Evolutionary conservation across 2,329 filamentous ascomycete species (phyloP).

Genomic region (Chaetomium sp.): DNA sequence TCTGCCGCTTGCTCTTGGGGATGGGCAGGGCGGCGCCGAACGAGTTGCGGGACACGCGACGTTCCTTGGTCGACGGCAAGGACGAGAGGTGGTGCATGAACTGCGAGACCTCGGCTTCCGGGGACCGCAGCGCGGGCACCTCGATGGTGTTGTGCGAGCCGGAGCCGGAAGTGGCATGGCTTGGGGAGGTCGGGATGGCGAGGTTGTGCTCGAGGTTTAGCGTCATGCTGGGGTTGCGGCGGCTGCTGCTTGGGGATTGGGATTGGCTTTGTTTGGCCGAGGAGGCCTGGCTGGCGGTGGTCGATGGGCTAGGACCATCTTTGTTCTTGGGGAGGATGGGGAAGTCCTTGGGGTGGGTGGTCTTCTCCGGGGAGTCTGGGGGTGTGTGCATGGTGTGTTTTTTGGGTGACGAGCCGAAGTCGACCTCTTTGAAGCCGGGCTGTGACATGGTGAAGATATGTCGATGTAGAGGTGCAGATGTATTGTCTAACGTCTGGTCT

Average conservation of each 20-base stretch:
- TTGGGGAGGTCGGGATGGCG: conserved; percentile 18
- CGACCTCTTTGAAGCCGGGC: conserved; percentile 14
- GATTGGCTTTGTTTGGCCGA: too few relatives aligned
- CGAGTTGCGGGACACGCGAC: conserved; percentile 66
- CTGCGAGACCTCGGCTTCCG: conserved; percentile 59
- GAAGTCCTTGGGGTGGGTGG: conserved; percentile 9
- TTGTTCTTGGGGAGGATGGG: conserved; percentile 13
- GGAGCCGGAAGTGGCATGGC: too few relatives aligned
- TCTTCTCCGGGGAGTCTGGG: conserved; percentile 15
- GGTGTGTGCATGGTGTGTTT: conserved; percentile 13
- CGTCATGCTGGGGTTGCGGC: neutral
- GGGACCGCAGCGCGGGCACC: conserved; percentile 61
- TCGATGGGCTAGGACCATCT: conserved; percentile 3
- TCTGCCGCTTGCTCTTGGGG: conserved; percentile 62
- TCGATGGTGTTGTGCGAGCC: conserved; percentile 51
- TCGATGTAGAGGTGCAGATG: neutral
- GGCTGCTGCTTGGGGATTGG: too few relatives aligned
- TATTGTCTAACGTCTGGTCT: neutral
- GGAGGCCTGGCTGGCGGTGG: too few relatives aligned
- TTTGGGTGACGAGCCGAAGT: conserved; percentile 8
- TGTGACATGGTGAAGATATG: conserved; percentile 7
- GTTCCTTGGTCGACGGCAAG: conserved; percentile 59
- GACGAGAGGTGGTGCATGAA: conserved; percentile 70
- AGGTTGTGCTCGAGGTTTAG: conserved; percentile 12
- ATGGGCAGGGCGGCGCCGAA: conserved; percentile 69